These are phyloP conservation scores for Alopecurus myosuroides DNA, from an alignment of 176 grass and related monocot species.

Conservation along the genomic window DNA sequence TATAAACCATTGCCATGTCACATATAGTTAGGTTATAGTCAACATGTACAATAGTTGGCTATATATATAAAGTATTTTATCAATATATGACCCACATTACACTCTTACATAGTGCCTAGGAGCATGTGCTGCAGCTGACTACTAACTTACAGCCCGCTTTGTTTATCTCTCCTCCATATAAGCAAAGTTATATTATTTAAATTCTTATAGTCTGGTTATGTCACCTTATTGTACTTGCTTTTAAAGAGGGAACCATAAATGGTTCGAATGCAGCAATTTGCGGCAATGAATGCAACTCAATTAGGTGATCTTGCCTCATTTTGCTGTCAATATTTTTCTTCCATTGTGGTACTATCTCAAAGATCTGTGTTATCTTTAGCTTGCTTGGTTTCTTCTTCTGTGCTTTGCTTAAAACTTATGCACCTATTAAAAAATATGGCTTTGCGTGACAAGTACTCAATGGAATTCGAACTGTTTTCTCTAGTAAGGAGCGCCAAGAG, in stretches of 20 bases:
- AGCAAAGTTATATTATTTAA: no score
- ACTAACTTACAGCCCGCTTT: no score
- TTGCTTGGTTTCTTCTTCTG: neutral
- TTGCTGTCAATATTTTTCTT: neutral
- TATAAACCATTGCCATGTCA: no score
- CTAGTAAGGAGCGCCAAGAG: neutral
- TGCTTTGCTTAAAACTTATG: neutral
- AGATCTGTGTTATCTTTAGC: neutral
- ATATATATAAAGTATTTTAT: no score
- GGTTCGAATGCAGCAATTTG: slow-evolving; percentile 64
- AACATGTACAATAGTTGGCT: no score
- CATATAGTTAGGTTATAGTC: no score
- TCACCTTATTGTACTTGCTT: no score
- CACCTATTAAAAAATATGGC: neutral
- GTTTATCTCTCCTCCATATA: no score
- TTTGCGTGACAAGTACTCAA: neutral
- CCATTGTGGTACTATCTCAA: neutral
- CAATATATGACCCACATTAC: no score
- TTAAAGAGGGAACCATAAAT: slow-evolving; percentile 12
- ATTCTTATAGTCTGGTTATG: no score
- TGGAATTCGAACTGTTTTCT: neutral
- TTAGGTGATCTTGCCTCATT: slow-evolving; percentile 38
- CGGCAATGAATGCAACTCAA: slow-evolving; percentile 91
- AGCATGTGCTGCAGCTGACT: no score
- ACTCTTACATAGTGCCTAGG: no score